phyloP scores from a whole-genome alignment of 2,329 filamentous ascomycete species.

The Xylariaceae sp. region DNA sequence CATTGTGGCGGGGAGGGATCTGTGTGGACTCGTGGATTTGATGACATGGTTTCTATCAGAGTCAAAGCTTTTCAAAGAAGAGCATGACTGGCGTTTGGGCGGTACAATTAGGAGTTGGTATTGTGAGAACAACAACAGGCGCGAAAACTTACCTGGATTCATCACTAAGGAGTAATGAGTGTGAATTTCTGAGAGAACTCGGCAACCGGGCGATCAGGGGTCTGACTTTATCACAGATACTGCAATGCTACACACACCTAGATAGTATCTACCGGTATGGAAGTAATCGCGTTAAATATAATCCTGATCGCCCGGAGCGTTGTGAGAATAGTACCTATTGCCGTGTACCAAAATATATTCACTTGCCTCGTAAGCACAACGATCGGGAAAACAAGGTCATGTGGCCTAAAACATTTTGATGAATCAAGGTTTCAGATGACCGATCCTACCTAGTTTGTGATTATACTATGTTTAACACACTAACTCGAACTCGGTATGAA shows the following conservation, averaged over 20 bases:
- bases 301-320: constrained; percentile 4
- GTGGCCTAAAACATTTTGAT: too few relatives aligned
- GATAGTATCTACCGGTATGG: constrained; percentile 3
- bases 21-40: background rate
- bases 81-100: constrained; percentile 22
- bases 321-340: background rate
- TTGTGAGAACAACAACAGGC: constrained; percentile 12
- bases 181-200: constrained; percentile 4
- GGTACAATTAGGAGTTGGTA: constrained; percentile 14
- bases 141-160: constrained; percentile 8
- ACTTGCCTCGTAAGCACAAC: too few relatives aligned
- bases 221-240: constrained; percentile 12
- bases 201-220: constrained; percentile 2
- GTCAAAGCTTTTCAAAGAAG: constrained; percentile 9
- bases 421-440: too few relatives aligned
- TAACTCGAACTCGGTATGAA: too few relatives aligned
- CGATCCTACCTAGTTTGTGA: too few relatives aligned
- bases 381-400: too few relatives aligned
- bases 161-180: constrained; percentile 7
- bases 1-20: background rate
- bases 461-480: too few relatives aligned
- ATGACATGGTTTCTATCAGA: constrained; percentile 5
- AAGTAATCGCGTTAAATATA: constrained; percentile 10
- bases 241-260: constrained; percentile 15
- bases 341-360: too few relatives aligned